Evolutionary conservation across 2,329 filamentous ascomycete genomes (phyloP).

Genomic region (Colletotrichum lini): DNA sequence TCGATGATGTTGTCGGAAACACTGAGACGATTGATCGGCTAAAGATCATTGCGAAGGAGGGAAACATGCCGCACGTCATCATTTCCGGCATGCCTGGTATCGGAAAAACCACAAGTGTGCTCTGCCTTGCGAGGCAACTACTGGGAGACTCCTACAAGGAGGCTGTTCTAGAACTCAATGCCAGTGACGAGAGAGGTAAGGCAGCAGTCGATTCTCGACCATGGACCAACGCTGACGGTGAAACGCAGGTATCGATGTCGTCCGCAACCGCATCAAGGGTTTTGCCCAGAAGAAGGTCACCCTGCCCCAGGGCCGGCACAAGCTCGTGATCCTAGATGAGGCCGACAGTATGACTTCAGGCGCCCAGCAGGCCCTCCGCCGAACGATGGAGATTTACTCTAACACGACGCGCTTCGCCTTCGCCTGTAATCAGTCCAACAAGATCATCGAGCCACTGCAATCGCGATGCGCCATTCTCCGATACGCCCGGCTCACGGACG

Average conservation of each 20-base stretch:
- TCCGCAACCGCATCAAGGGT: conserved; percentile 96
- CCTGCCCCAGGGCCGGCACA: conserved; percentile 89
- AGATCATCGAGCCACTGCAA: conserved; percentile 99
- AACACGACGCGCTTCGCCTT: conserved; percentile 97
- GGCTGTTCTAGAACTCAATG: conserved; percentile 95
- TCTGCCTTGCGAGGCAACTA: conserved; percentile 92
- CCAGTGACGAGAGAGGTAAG: conserved; percentile 90
- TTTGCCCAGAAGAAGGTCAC: conserved; percentile 99
- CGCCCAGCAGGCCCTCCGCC: conserved; percentile 92
- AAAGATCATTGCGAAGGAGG: conserved; percentile 98
- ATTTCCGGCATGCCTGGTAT: conserved; percentile 99
- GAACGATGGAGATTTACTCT: conserved; percentile 99
- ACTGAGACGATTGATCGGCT: conserved; percentile 97
- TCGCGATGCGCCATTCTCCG: conserved; percentile 96
- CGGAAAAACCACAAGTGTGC: conserved; percentile 95
- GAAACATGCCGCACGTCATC: conserved; percentile 99
- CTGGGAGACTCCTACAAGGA: conserved; percentile 97
- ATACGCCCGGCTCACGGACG: conserved; percentile 92
- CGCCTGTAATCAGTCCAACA: conserved; percentile 98
- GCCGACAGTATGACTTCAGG: conserved; percentile 98
- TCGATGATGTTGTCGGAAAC: conserved; percentile 98
- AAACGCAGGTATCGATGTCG: conserved; percentile 87
- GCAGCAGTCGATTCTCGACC: conserved; percentile 66
- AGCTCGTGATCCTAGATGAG: conserved; percentile 97
- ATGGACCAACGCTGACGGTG: neutral